Percentiles rank a stretch among this genome's conserved stretches.
phyloP scores from a whole-genome alignment of 495 filamentous ascomycete genomes.

The Tuber calosporum region DNA sequence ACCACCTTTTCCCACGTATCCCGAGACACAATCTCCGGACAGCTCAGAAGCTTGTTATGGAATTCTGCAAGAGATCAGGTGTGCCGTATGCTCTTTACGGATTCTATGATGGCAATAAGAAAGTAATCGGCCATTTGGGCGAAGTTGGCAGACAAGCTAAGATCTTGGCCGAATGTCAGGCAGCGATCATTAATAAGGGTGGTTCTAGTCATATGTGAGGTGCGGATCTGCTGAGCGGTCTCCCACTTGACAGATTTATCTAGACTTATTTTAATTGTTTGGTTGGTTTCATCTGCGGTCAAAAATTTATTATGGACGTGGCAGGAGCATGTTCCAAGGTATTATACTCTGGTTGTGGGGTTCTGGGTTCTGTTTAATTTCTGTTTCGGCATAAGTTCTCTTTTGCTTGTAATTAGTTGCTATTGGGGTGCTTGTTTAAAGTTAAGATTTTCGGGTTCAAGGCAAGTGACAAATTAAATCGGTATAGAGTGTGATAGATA shows the following conservation, averaged over 20 bases:
- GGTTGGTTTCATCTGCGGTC: conserved; percentile 15
- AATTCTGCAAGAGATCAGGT: conserved; percentile 83
- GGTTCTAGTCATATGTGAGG: conserved; percentile 26
- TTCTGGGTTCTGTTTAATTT: conserved; percentile 5
- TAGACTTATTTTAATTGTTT: conserved; percentile 5
- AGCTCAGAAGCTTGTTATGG: conserved; percentile 73
- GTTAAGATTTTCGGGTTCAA: not conserved
- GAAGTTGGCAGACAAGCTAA: conserved; percentile 83
- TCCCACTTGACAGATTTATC: not conserved
- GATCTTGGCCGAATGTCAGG: conserved; percentile 79
- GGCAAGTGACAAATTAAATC: not conserved
- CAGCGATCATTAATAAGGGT: conserved; percentile 31
- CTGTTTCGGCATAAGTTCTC: conserved; percentile 10
- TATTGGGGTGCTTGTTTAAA: not conserved
- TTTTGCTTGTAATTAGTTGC: not conserved
- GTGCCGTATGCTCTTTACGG: conserved; percentile 93
- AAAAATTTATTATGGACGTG: not conserved
- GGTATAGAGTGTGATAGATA: not conserved
- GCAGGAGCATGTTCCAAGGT: not conserved
- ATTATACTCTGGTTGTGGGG: not conserved
- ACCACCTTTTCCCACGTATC: conserved; percentile 90
- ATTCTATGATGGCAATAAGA: conserved; percentile 84
- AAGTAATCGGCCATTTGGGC: conserved; percentile 73
- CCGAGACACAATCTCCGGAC: conserved; percentile 85
- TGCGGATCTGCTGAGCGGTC: not conserved